phyloP scores from a whole-genome alignment of 225 moss, liverwort and hornwort genomes.

The Asterella californica region DNA sequence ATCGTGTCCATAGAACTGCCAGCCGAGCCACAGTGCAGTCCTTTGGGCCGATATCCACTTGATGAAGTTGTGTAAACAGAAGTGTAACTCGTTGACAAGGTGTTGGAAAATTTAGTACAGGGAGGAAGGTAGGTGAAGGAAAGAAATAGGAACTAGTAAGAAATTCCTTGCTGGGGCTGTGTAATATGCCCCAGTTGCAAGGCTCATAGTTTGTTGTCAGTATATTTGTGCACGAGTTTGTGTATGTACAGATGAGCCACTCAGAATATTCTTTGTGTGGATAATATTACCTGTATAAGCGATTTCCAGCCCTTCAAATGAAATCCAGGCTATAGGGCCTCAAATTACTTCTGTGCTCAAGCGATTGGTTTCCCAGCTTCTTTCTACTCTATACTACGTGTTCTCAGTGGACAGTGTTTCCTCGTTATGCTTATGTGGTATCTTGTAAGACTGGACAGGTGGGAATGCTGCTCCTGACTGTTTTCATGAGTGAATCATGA shows the following conservation, averaged over 20 bases:
- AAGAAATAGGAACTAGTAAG: background rate
- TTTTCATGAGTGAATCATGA: no score
- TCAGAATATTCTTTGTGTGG: constrained; percentile 17
- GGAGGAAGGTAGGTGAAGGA: background rate
- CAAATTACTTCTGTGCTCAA: background rate
- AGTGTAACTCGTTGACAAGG: constrained; percentile 21
- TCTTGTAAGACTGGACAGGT: no score
- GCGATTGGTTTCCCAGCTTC: no score
- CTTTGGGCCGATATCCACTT: background rate
- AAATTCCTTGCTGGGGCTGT: background rate
- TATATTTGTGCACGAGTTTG: constrained; percentile 5
- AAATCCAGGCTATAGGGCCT: background rate
- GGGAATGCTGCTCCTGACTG: no score
- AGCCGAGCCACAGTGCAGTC: background rate
- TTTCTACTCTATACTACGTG: no score
- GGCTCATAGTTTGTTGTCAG: constrained; percentile 6
- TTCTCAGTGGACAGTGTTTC: no score
- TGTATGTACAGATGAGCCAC: constrained; percentile 16
- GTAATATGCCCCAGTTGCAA: background rate
- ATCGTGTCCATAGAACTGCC: background rate
- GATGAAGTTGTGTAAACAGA: background rate
- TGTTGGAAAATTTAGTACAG: background rate
- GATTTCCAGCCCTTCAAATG: constrained; percentile 13
- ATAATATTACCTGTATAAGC: background rate
- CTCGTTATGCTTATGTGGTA: no score